Evolutionary conservation across 2,329 filamentous ascomycete genomes (phyloP), one percentile per base, ranked within the genome.

Genomic region (Lithohypha guttulata): DNA sequence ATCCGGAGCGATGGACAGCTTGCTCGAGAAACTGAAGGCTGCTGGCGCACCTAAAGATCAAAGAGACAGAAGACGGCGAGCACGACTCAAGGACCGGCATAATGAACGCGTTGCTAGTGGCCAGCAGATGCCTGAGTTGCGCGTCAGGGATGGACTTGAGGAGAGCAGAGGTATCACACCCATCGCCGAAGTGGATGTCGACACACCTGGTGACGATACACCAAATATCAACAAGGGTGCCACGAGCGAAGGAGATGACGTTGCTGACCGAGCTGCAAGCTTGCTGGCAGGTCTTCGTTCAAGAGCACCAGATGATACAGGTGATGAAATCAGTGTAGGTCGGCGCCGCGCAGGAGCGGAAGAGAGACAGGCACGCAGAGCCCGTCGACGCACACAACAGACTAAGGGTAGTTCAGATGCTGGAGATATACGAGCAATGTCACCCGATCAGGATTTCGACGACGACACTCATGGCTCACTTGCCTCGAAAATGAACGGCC

Each of bases 1-100:
- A 41, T 85, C 84, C 5, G 91, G 89, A 39, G 91, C 87, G 37
- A 96, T 98, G 87, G 91, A 98, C 63, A 84, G 82, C 27, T 68
- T 98, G 17, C 75, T 98, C 34, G 85, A 95, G 74, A 96, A 96
- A 63, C 68, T 98, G 41, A 81, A 91, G 42, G 87, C 86, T 41
- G 91, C 91, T 1, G 89, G 87, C 41, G 89, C 91, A 20, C 84
- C 84, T 19, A 73, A 84, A 58, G 87, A 95, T 59, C 82, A 93
- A 59, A 76, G 89, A 55, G 91, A 96, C 59, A 77, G 86, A 51
- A 77, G 91, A 47, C 77, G 89, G 42, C 77, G 89, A 49, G 86
- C 87, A 26, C 73, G 89, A 39, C 73, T 96, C 51, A 93, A 93
- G 72, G 87, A 94, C 55, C 73, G 79, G 19, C 85, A 95, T 56